Conservation (phyloP, 257 asterid species). For the Capsicum baccatum region DNA sequence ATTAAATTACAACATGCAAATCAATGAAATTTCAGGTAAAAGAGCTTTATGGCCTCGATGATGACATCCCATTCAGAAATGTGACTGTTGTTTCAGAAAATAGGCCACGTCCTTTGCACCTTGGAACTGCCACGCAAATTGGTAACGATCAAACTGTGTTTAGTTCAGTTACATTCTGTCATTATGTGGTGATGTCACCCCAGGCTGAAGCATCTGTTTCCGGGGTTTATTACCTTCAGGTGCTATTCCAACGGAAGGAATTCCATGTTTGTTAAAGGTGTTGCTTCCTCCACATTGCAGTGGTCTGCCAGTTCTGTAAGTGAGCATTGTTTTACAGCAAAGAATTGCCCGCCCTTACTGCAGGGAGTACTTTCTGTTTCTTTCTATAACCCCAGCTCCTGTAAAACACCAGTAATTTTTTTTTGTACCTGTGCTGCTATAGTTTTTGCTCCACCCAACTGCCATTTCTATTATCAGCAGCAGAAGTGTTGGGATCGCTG, state of each 20-base stretch:
- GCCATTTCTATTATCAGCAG: conserved; percentile 13
- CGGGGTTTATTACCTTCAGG: conserved; percentile 53
- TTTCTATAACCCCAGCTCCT: not conserved
- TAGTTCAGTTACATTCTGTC: not conserved
- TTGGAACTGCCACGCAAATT: conserved; percentile 98
- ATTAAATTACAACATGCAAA: not conserved
- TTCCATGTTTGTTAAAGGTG: conserved; percentile 89
- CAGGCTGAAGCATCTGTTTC: conserved; percentile 21
- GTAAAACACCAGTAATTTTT: not conserved
- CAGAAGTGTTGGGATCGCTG: not conserved
- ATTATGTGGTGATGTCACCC: conserved; percentile 9
- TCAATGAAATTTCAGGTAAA: conserved; percentile 66
- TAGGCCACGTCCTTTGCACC: conserved; percentile 88
- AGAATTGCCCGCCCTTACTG: not conserved
- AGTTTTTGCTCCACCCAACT: not conserved
- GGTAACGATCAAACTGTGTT: conserved; percentile 50
- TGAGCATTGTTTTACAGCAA: conserved; percentile 33
- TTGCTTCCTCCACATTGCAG: conserved; percentile 83
- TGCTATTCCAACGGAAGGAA: conserved; percentile 98
- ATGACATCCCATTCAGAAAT: conserved; percentile 72
- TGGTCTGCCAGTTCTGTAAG: conserved; percentile 91
- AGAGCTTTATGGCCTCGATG: conserved; percentile 89
- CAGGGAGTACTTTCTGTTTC: conserved; percentile 4
- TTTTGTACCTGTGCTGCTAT: conserved; percentile 15
- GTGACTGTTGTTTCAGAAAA: conserved; percentile 81